Evolutionary conservation across 1,284 basidiomycete genomes (phyloP).

Genomic region (Polyporus tsugae): DNA sequence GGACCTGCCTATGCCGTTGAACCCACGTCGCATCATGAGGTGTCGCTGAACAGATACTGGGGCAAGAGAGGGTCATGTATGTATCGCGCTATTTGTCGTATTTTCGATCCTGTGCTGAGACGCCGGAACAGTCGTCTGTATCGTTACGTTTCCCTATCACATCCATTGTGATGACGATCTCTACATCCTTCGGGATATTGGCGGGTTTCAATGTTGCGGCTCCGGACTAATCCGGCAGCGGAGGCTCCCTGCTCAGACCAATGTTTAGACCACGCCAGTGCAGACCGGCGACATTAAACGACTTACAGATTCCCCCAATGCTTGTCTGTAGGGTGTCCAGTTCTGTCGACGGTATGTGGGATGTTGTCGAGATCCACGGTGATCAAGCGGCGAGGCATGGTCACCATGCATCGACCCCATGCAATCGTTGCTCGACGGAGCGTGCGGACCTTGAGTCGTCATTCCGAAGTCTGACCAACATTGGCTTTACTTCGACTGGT

Average conservation of each 20-base stretch:
- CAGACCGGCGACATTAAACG: no score
- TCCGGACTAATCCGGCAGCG: no score
- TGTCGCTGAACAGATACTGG: no score
- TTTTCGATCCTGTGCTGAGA: not conserved
- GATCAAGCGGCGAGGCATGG: not conserved
- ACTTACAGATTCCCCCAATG: not conserved
- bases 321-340: no score
- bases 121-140: not conserved
- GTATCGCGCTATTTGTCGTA: not conserved
- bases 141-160: not conserved
- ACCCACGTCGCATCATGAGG: constrained; percentile 5
- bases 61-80: no score
- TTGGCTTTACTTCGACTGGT: no score
- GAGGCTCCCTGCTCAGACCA: no score
- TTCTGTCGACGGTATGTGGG: not conserved
- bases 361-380: not conserved
- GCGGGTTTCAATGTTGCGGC: no score
- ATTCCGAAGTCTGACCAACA: no score
- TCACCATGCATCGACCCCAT: not conserved
- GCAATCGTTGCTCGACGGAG: not conserved
- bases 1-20: constrained; percentile 20
- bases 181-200: no score
- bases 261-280: no score
- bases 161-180: not conserved
- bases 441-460: no score